Base-by-base conservation (phyloP, 2,329 filamentous ascomycete species). In the Cytospora paraplurivora region DNA sequence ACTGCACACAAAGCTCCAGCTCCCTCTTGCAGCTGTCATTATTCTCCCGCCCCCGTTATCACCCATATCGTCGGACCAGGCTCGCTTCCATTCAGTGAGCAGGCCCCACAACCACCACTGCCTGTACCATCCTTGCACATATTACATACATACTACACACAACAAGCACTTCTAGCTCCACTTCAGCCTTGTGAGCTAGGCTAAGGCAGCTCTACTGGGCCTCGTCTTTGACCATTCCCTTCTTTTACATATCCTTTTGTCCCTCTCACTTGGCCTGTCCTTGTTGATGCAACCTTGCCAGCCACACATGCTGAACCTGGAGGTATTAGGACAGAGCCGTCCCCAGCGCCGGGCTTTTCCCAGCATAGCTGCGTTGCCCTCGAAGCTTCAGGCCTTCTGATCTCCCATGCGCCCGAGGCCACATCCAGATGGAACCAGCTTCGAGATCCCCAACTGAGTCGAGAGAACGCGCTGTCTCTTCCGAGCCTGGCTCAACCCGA, bases 401-500 rank as follows among this genome's bases (percentile, higher is more conserved):
- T 71, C 74, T 71, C 71, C 71, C 69, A 71, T 69, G 66, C 4
- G 64, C 70, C 71, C 68, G 71, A 71, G 73, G 71, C 73, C 73
- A 73, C 75, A 78, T 73, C 76, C 82, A 79, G 78, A 85, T 85
- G 82, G 82, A 84, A 79, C 79, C 76, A 74, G 76, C 78, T 73
- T 77, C 79, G 72, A 77, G 71, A 71, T 76, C 78, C 49, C 56
- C 65, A 68, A 75, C 77, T 72, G 81, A 84, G 76, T 77, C 78
- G 74, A 80, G 77, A 80, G 82, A 85, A 77, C 82, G 83, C 76
- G 82, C 83, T 72, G 79, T 80, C 76, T 88, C 85, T 71, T 83
- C 83, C 75, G 86, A 89, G 78, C 82, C 84, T 74, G 81, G 81
- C 74, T 84, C 85, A 71, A 85, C 82, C 69, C 82, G 86, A 67